Percentiles rank a stretch among this genome's conserved stretches.
These are phyloP conservation scores for Calvatia gigantea DNA, from an alignment of 768 basidiomycete species.

Conservation along the genomic window DNA sequence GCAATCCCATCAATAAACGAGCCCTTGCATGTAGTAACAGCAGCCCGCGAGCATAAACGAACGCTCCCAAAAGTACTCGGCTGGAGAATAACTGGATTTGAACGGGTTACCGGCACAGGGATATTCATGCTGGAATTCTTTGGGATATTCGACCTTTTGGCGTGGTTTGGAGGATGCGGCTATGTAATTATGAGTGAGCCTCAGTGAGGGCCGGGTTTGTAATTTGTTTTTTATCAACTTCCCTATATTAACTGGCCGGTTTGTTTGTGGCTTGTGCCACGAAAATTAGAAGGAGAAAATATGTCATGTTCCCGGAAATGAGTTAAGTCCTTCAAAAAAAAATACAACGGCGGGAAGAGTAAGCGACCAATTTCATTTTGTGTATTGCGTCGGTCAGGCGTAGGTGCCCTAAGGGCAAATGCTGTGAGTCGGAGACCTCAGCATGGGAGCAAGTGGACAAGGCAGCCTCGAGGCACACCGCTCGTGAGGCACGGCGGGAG, in stretches of 20 bases:
- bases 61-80: not conserved
- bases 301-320: not conserved
- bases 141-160: not conserved
- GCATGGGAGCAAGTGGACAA: not conserved
- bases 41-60: not conserved
- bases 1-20: no score
- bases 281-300: not conserved
- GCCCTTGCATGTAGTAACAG: not conserved
- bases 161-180: not conserved
- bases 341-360: not conserved
- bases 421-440: constrained; percentile 5
- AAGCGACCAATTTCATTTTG: not conserved
- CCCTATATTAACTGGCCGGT: not conserved
- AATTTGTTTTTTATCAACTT: not conserved
- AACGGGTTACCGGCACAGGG: not conserved
- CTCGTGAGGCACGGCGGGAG: not conserved
- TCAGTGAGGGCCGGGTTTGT: not conserved
- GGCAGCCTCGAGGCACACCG: not conserved
- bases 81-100: not conserved
- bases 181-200: not conserved
- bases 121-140: not conserved
- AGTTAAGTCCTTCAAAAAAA: not conserved
- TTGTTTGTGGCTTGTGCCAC: not conserved
- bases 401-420: not conserved
- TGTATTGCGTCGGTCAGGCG: not conserved